These are phyloP conservation scores for Voacanga thouarsii DNA, from an alignment of 257 asterid genomes.

Conservation along the genomic window DNA sequence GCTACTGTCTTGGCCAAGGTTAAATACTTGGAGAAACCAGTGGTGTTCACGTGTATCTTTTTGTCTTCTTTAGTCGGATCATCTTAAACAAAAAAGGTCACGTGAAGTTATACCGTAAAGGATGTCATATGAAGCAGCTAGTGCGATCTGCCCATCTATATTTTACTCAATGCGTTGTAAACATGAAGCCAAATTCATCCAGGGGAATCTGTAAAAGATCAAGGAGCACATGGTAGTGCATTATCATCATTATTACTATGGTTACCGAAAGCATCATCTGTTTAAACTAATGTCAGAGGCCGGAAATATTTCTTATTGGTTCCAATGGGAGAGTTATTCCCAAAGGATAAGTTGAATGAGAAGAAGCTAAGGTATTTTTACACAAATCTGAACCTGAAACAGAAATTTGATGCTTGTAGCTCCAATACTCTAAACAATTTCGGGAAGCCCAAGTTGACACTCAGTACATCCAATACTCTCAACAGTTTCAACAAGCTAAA, in stretches of 20 bases:
- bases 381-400: not conserved
- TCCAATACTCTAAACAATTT: too few relatives aligned
- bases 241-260: too few relatives aligned
- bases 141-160: not conserved
- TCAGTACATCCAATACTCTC: not conserved
- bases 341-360: not conserved
- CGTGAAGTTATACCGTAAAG: not conserved
- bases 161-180: too few relatives aligned
- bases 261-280: too few relatives aligned
- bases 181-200: not conserved
- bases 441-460: too few relatives aligned
- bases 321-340: too few relatives aligned
- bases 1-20: not conserved
- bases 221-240: too few relatives aligned
- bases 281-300: too few relatives aligned
- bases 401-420: not conserved
- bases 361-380: too few relatives aligned
- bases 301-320: too few relatives aligned
- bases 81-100: not conserved
- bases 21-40: not conserved
- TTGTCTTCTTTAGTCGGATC: not conserved
- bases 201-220: too few relatives aligned
- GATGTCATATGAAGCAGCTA: not conserved
- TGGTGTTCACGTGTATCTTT: not conserved
- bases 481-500: not conserved